Conservation (phyloP, 495 filamentous ascomycete genomes). For the Amphirosellinia nigrospora region DNA sequence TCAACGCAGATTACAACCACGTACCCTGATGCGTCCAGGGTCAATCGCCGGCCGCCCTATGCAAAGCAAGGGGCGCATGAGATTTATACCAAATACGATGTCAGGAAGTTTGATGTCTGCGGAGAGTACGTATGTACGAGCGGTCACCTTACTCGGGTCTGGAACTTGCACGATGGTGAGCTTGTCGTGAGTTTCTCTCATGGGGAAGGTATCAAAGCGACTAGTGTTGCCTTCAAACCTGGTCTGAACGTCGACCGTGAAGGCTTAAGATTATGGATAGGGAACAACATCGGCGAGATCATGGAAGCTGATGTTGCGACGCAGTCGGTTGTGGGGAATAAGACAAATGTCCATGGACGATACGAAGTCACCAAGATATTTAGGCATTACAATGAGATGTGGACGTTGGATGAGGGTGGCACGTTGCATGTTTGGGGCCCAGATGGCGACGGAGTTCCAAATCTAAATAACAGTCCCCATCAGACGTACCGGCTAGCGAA, state of each 20-base stretch:
- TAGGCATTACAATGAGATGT: slow-evolving; percentile 86
- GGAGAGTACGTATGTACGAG: slow-evolving; percentile 87
- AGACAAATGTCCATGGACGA: slow-evolving; percentile 74
- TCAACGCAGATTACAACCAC: slow-evolving; percentile 37
- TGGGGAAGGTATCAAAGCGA: slow-evolving; percentile 76
- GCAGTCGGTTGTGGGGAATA: slow-evolving; percentile 68
- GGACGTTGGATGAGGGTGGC: slow-evolving; percentile 92
- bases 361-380: slow-evolving; percentile 86
- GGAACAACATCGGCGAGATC: slow-evolving; percentile 83
- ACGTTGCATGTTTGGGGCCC: slow-evolving; percentile 87
- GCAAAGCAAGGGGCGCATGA: slow-evolving; percentile 71
- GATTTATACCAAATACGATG: slow-evolving; percentile 86
- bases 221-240: slow-evolving; percentile 86
- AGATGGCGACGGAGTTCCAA: slow-evolving; percentile 75
- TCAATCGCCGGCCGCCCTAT: slow-evolving; percentile 82
- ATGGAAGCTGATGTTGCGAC: slow-evolving; percentile 82
- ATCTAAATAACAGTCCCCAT: slow-evolving; percentile 67
- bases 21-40: slow-evolving; percentile 83
- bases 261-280: slow-evolving; percentile 86
- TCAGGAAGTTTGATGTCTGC: slow-evolving; percentile 82
- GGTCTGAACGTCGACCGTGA: slow-evolving; percentile 75
- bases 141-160: slow-evolving; percentile 82
- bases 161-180: slow-evolving; percentile 83
- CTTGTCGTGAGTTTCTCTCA: slow-evolving; percentile 80
- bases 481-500: slow-evolving; percentile 74